A percentile compares a stretch with the other conserved stretches of the same genome.
These are phyloP conservation scores for Exobasidium rhododendri DNA, from an alignment of 1,284 basidiomycete genomes.

Conservation along the genomic window DNA sequence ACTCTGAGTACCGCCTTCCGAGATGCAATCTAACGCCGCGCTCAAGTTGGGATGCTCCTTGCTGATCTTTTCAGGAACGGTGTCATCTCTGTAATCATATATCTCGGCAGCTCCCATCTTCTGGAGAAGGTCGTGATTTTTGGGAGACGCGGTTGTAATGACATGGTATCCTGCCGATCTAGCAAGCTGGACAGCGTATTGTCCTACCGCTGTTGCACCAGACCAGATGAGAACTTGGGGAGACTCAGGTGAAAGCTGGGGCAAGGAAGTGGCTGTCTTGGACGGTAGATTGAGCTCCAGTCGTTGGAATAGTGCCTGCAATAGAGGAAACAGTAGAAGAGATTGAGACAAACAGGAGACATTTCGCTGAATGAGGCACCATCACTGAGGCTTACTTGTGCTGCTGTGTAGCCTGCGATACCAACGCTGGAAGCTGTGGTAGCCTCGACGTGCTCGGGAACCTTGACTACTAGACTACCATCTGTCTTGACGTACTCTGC, in stretches of 20 bases:
- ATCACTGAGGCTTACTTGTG: constrained; percentile 21
- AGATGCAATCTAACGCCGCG: constrained; percentile 47
- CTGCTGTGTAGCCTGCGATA: constrained; percentile 45
- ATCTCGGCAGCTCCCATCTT: constrained; percentile 42
- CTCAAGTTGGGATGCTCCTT: constrained; percentile 41
- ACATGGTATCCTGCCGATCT: constrained; percentile 59
- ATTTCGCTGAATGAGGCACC: neutral
- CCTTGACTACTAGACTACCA: constrained; percentile 31
- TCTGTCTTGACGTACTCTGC: constrained; percentile 52
- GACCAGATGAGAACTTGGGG: constrained; percentile 59
- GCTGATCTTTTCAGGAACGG: constrained; percentile 38
- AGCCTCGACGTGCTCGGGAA: constrained; percentile 35
- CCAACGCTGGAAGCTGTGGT: constrained; percentile 33
- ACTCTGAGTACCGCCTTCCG: constrained; percentile 43
- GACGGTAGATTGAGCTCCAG: constrained; percentile 26
- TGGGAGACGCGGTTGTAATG: constrained; percentile 57
- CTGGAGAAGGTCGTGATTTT: constrained; percentile 44
- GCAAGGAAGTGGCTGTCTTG: constrained; percentile 23
- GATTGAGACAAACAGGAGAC: constrained; percentile 26
- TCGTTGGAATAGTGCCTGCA: constrained; percentile 34
- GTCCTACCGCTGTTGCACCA: constrained; percentile 61
- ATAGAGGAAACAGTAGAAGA: constrained; percentile 23
- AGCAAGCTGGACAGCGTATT: constrained; percentile 57
- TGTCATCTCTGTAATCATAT: constrained; percentile 60
- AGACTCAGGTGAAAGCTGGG: constrained; percentile 23